Percentiles rank a stretch among this genome's conserved stretches.
These are phyloP conservation scores for Annulohypoxylon truncatum DNA, from an alignment of 2,329 filamentous ascomycete species.

Conservation along the genomic window DNA sequence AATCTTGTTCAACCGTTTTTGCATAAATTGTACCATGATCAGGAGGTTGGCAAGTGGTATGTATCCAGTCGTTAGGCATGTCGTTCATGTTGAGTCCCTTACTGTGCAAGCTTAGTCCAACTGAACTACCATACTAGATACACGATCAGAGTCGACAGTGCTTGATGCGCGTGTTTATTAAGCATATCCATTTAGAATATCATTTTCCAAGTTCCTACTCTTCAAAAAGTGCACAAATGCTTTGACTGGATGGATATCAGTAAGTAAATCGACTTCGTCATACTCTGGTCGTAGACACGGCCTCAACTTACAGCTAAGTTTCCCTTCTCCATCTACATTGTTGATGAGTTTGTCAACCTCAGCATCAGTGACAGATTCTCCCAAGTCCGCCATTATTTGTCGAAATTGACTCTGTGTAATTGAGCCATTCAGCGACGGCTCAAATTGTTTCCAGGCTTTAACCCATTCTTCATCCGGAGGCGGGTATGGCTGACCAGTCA, in stretches of 20 bases:
- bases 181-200: slow-evolving; percentile 45
- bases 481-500: slow-evolving; percentile 53
- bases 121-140: not conserved
- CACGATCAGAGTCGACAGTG: not conserved
- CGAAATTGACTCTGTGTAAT: slow-evolving; percentile 51
- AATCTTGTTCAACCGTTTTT: not conserved
- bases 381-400: slow-evolving; percentile 50
- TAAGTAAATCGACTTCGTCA: not conserved
- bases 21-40: too few species aligned
- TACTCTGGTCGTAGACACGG: not conserved
- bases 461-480: slow-evolving; percentile 46
- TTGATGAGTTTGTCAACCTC: slow-evolving; percentile 52
- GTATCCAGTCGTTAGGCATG: too few species aligned
- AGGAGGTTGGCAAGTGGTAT: too few species aligned
- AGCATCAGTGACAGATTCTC: slow-evolving; percentile 50
- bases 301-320: slow-evolving; percentile 51
- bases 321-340: slow-evolving; percentile 52
- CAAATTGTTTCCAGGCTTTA: slow-evolving; percentile 52
- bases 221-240: slow-evolving; percentile 53
- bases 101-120: not conserved
- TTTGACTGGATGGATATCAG: slow-evolving; percentile 46
- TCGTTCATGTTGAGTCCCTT: too few species aligned
- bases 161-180: not conserved
- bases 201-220: slow-evolving; percentile 47
- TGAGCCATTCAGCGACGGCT: slow-evolving; percentile 50